Percentiles rank a stretch among this genome's conserved stretches.
These are phyloP conservation scores for Catharanthus roseus DNA, from an alignment of 257 asterid genomes.

Conservation along the genomic window DNA sequence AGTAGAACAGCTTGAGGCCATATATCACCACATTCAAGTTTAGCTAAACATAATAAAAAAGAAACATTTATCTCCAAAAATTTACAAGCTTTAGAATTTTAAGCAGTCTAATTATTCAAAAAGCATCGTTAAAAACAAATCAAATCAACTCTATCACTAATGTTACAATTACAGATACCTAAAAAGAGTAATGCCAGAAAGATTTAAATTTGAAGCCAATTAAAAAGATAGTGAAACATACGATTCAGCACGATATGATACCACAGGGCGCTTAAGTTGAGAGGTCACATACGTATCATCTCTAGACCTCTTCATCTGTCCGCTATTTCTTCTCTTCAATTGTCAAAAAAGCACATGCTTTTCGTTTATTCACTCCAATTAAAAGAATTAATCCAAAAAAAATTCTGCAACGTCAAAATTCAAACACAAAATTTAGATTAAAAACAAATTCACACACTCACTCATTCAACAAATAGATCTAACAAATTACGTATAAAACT, in stretches of 20 bases:
- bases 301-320: constrained; percentile 66
- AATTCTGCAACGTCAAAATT: constrained; percentile 22
- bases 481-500: constrained; percentile 29
- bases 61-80: not conserved
- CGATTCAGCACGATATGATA: constrained; percentile 35
- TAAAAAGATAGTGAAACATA: not conserved
- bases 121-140: not conserved
- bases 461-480: constrained; percentile 46
- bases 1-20: not conserved
- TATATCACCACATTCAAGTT: not conserved
- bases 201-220: not conserved
- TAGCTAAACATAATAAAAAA: not conserved
- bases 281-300: constrained; percentile 50
- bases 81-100: not conserved
- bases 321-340: constrained; percentile 14
- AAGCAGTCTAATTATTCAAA: not conserved
- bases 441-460: constrained; percentile 24
- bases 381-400: constrained; percentile 21
- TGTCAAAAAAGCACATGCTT: constrained; percentile 30
- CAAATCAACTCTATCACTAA: not conserved
- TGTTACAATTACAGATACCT: not conserved
- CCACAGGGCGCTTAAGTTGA: constrained; percentile 50
- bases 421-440: constrained; percentile 8
- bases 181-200: not conserved
- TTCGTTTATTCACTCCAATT: constrained; percentile 39